These are phyloP conservation scores for Kazachstania kunashirensis DNA, from an alignment of 805 yeast species.

Conservation along the genomic window DNA sequence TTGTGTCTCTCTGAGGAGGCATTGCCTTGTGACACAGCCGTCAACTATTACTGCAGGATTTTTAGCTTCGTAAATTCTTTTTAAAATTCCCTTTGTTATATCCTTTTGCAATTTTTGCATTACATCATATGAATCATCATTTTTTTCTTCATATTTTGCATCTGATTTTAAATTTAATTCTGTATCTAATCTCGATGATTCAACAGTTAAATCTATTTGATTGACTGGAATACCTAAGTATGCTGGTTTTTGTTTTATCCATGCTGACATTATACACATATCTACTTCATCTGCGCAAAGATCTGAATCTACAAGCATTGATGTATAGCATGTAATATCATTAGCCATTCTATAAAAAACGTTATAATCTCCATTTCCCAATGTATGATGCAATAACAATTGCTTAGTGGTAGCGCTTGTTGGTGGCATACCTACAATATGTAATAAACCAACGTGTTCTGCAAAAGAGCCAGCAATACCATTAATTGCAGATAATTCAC, in stretches of 20 bases:
- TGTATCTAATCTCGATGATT: constrained; percentile 39
- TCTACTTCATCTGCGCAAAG: constrained; percentile 59
- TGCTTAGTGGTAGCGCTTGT: constrained; percentile 31
- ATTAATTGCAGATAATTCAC: constrained; percentile 77
- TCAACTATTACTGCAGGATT: constrained; percentile 66
- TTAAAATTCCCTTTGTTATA: constrained; percentile 39
- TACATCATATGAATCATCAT: constrained; percentile 29
- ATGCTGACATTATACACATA: constrained; percentile 57
- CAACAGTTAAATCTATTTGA: constrained; percentile 50
- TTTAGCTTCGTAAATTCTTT: constrained; percentile 41
- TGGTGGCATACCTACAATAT: constrained; percentile 77
- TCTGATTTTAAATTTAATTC: not conserved
- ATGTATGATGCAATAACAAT: constrained; percentile 61
- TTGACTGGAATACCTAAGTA: constrained; percentile 72
- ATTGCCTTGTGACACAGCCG: constrained; percentile 72
- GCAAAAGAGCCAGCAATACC: constrained; percentile 79
- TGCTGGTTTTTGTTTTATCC: constrained; percentile 59
- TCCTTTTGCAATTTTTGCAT: constrained; percentile 46
- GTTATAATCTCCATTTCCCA: constrained; percentile 67
- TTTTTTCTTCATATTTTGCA: constrained; percentile 22
- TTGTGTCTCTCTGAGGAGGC: constrained; percentile 44
- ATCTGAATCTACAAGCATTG: constrained; percentile 45
- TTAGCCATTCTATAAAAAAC: constrained; percentile 63
- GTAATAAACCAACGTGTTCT: constrained; percentile 72
- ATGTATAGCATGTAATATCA: constrained; percentile 50